Evolutionary conservation across 352 stramenopile genomes (phyloP), one percentile per base, ranked within the genome.

Genomic region (Phytopythium helicoides): DNA sequence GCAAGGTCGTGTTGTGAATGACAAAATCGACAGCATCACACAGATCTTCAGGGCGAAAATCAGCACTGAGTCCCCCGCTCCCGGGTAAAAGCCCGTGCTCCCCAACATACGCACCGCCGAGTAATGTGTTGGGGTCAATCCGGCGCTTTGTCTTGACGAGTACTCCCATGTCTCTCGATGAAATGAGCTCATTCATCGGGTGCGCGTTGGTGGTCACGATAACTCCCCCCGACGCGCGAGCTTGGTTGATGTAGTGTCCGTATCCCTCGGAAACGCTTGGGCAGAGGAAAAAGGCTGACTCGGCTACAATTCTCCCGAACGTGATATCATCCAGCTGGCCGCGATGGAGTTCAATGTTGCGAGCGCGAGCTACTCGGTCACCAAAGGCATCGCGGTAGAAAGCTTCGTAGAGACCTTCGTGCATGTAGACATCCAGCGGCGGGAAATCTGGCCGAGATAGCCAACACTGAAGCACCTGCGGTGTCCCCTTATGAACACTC

Each of bases 231-330:
- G 71, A 60, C 14, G 76, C 76, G 9, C 73, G 68, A 26, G 73
- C 73, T 26, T 87, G 76, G 54, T 87, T 87, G 54, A 87, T 73
- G 55, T 87, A 87, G 63, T 87, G 76, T 11, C 76, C 77, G 41
- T 80, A 88, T 1, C 75, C 78, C 58, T 89, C 78, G 63, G 71
- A 68, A 18, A 59, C 47, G 62, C 78, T 89, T 18, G 78, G 63
- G 50, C 78, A 89, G 23, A 89, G 52, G 39, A 89, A 81, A 26
- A 74, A 79, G 18, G 65, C 34, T 10, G 64, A 59, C 31, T 86
- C 62, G 1, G 71, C 73, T 16, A 89, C 35, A 3, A 71, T 50
- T 14, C 64, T 67, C 5, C 66, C 66, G 49, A 84, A 89, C 31
- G 45, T 42, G 11, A 26, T 41, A 3, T 61, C 45, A 44, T 69